phyloP scores from a whole-genome alignment of 768 basidiomycete species.

The Hemileccinum impolitum region DNA sequence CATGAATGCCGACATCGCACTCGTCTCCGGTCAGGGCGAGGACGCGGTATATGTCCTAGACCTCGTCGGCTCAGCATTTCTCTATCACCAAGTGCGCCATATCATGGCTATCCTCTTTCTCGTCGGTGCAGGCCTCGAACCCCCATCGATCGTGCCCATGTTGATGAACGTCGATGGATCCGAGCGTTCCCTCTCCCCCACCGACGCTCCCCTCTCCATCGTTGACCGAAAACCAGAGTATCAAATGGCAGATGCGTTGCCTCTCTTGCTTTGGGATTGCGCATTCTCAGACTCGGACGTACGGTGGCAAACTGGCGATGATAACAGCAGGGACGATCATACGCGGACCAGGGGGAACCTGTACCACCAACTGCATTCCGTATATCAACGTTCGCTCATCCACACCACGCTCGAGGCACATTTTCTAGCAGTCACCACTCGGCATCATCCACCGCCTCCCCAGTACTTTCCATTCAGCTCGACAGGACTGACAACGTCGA shows the following conservation, averaged over 20 bases:
- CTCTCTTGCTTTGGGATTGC: slow-evolving; percentile 91
- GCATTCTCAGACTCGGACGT: slow-evolving; percentile 64
- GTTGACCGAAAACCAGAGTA: slow-evolving; percentile 82
- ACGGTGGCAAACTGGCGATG: slow-evolving; percentile 64
- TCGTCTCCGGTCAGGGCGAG: slow-evolving; percentile 36
- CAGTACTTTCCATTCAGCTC: slow-evolving; percentile 36
- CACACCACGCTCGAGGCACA: slow-evolving; percentile 61
- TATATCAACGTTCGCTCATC: slow-evolving; percentile 59
- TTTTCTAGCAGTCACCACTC: slow-evolving; percentile 56
- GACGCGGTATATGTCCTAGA: slow-evolving; percentile 64
- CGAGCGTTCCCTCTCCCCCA: slow-evolving; percentile 1
- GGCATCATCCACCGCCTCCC: slow-evolving; percentile 45
- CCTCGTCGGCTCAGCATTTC: slow-evolving; percentile 81
- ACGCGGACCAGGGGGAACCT: slow-evolving; percentile 36
- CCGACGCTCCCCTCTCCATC: slow-evolving; percentile 38
- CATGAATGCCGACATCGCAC: slow-evolving; percentile 58
- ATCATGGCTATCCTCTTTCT: slow-evolving; percentile 92
- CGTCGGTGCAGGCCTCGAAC: slow-evolving; percentile 77
- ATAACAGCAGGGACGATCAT: slow-evolving; percentile 22
- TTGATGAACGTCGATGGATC: slow-evolving; percentile 67
- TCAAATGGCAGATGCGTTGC: slow-evolving; percentile 89
- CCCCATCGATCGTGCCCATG: slow-evolving; percentile 61
- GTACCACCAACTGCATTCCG: slow-evolving; percentile 50
- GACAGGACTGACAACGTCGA: slow-evolving; percentile 20
- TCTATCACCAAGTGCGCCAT: slow-evolving; percentile 95